phyloP scores from a whole-genome alignment of 2,329 filamentous ascomycete species.

The Trichocomaceae sp. region DNA sequence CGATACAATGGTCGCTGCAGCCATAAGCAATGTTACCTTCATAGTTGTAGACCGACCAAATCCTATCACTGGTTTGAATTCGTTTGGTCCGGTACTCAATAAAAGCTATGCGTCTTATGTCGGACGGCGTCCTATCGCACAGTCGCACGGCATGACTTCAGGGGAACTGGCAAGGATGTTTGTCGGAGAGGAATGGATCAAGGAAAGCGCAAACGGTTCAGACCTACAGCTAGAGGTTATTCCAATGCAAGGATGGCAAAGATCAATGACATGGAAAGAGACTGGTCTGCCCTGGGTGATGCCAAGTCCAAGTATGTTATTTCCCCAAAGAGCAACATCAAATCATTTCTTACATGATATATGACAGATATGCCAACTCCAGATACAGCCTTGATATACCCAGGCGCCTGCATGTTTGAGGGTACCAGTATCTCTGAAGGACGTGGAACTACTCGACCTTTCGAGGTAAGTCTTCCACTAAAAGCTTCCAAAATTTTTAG shows the following conservation, averaged over 20 bases:
- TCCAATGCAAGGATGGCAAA: constrained; percentile 9
- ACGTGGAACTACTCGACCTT: constrained; percentile 9
- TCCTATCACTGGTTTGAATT: constrained; percentile 9
- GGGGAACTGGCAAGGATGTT: constrained; percentile 10
- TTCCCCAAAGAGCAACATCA: background rate
- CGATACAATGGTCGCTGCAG: constrained; percentile 10
- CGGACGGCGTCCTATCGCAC: constrained; percentile 8
- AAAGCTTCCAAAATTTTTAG: no score
- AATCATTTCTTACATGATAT: background rate
- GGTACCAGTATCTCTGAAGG: constrained; percentile 10
- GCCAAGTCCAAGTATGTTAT: constrained; percentile 10
- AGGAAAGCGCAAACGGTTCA: constrained; percentile 5
- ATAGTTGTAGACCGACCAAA: constrained; percentile 8
- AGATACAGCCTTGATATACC: constrained; percentile 9
- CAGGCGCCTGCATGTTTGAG: constrained; percentile 11
- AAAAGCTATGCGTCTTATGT: constrained; percentile 11
- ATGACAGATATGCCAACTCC: constrained; percentile 8
- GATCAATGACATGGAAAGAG: constrained; percentile 9
- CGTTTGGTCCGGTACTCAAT: constrained; percentile 9
- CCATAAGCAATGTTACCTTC: constrained; percentile 4
- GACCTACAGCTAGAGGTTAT: constrained; percentile 3
- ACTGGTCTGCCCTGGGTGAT: constrained; percentile 11
- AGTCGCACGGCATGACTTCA: constrained; percentile 9
- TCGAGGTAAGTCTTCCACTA: background rate
- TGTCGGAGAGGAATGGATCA: constrained; percentile 7